Evolutionary conservation across 495 filamentous ascomycete genomes (phyloP).

Genomic region (Amorphotheca resinae): DNA sequence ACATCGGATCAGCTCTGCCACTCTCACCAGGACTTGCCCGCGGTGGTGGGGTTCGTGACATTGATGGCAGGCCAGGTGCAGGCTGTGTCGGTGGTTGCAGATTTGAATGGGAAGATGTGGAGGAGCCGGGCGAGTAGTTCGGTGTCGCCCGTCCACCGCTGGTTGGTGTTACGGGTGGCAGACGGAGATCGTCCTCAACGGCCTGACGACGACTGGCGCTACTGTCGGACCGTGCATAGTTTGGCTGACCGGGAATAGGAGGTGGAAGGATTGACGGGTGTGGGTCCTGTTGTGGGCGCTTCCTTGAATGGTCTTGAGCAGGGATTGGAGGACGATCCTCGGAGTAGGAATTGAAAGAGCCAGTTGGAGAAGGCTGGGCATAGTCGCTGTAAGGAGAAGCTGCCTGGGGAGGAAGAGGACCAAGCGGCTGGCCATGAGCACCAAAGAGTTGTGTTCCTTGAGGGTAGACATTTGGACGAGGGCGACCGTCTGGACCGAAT

Average conservation of each 20-base stretch:
- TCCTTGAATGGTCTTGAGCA: conserved; percentile 21
- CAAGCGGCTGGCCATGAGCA: conserved; percentile 61
- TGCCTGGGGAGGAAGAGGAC: conserved; percentile 35
- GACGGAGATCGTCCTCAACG: conserved; percentile 20
- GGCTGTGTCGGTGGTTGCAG: conserved; percentile 14
- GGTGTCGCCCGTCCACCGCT: conserved; percentile 7
- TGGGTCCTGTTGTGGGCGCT: conserved; percentile 24
- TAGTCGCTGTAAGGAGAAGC: conserved; percentile 35
- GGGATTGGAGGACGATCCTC: conserved; percentile 24
- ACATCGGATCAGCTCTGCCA: conserved; percentile 19
- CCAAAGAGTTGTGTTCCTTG: conserved; percentile 47
- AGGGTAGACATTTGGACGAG: conserved; percentile 25
- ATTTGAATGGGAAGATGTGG: conserved; percentile 19
- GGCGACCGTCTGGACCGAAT: conserved; percentile 29
- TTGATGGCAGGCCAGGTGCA: conserved; percentile 9
- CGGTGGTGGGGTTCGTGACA: conserved; percentile 19
- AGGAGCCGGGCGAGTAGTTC: conserved; percentile 22
- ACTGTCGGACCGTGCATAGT: conserved; percentile 18
- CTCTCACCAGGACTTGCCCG: conserved; percentile 17
- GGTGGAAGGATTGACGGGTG: conserved; percentile 30
- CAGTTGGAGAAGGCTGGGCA: conserved; percentile 26
- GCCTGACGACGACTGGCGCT: conserved; percentile 10
- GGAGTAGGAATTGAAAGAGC: conserved; percentile 22
- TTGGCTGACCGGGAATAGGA: conserved; percentile 25
- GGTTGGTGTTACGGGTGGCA: conserved; percentile 22